Base-by-base conservation (phyloP, 75 land plant genomes). In the Ceratopteris richardii region DNA sequence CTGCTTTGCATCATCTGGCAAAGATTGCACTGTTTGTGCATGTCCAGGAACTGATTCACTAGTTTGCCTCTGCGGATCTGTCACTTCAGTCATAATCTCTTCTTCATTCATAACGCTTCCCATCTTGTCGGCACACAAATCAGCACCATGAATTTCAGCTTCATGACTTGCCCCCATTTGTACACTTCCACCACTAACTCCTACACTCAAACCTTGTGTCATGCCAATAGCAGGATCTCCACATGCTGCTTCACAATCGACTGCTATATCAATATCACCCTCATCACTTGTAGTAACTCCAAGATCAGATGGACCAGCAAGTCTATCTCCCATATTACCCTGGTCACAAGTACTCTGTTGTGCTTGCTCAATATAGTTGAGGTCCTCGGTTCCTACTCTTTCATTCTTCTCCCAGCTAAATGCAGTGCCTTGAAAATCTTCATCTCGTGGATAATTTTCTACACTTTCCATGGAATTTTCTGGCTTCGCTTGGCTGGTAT, bases 401-500 rank as follows among this genome's bases (percentile, higher is more conserved):
- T 60, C 60, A 54, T 63, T 60, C 17, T 68, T 75, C 41, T 66
- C 65, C 26, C 61, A 58, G 58, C 77, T 73, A 11, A 70, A 66
- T 28, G 83, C 76, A 20, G 82, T 70, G 26, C 80, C 77, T 24
- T 92, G 81, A 28, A 73, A 66, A 69, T 81, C 91, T 51, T 70
- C 51, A 64, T 79, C 87, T 39, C 68, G 87, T 37, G 91, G 90
- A 66, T 68, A 77, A 60, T 85, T 84, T 61, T 94, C 98, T 60
- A 94, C 98, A 79, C 98, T 94, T 40, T 94, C 98, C 87, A 83
- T 82, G 2, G 98, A 94, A 58, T 94, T 88, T 19, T 78, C 83
- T 50, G 83, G 81, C 10, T 61, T 76, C 61, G 63, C 59, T 47
- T 87, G 81, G 24, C 75, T 51, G n/a, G 96, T 86, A 61, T 94